Base-by-base conservation (phyloP, 1,284 basidiomycete genomes). In the Sanghuangporus baumii region DNA sequence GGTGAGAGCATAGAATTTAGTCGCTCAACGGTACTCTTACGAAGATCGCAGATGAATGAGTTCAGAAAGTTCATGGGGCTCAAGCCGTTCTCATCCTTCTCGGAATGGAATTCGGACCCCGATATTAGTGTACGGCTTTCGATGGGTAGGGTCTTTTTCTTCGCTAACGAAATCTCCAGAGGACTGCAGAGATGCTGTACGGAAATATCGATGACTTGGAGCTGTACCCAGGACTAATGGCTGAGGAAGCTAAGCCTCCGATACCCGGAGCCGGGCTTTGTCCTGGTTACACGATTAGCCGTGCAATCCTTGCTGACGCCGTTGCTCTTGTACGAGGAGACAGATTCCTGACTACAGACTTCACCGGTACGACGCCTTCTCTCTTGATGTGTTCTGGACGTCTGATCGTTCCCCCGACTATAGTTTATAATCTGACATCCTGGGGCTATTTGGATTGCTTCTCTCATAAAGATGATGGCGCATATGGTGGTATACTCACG, bases 211-310 rank as follows among this genome's bases (percentile, higher is more conserved):
- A 92, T 67, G 87, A 89, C 67, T 78, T 93, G 23, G 90, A 93
- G 71, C 80, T 93, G 20, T 81, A 93, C 69, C 86, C 85, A 31
- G 88, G 89, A n/a, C 72, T 90, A 60, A 87, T 89, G 75, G 88
- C 89, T 5, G 91, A 94, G 71, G 80, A 93, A 71, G 70, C 86
- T 9, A 94, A 94, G 70, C 71, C 74, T 12, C 82, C 85, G 18
- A 81, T 83, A 48, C 82, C 85, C 7, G 91, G 91, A n/a, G 88
- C 89, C 7, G 93, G 93, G 11, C 72, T 93, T 3, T 92, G 90
- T 72, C 90, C 91, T n/a, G 91, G 92, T 23, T 93, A 87, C 76
- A 94, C 93, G 7, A 90, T 94, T 69, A 91, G 90, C 6, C 81
- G 93, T 40, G 88, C 90, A 20, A 95, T 95, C 67, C 78, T 95